Evolutionary conservation across 129 eudicot genomes (phyloP).

Genomic region (Heracleum sosnowskyi): DNA sequence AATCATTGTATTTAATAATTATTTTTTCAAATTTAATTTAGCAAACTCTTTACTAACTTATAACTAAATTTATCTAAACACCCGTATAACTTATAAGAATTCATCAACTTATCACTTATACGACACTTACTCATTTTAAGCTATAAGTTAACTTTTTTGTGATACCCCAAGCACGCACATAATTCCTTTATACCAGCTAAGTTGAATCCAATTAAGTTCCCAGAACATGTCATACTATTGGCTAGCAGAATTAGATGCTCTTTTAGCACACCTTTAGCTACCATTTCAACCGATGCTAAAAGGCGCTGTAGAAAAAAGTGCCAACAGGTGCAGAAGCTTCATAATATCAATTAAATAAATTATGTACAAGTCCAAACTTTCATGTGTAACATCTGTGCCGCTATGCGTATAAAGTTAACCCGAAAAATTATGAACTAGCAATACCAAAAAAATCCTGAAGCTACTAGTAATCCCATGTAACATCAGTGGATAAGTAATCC

Average conservation of each 20-base stretch:
- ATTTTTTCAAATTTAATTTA: no score
- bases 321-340: not conserved
- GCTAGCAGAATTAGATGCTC: constrained; percentile 85
- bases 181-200: constrained; percentile 75
- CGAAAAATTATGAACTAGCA: not conserved
- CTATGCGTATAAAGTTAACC: not conserved
- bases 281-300: constrained; percentile 79
- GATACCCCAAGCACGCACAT: no score
- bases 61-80: no score
- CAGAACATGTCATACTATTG: constrained; percentile 91
- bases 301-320: constrained; percentile 51
- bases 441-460: constrained; percentile 88
- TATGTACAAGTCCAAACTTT: not conserved
- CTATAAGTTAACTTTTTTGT: no score
- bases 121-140: no score
- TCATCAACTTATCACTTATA: no score
- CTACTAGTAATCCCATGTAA: constrained; percentile 79
- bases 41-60: no score
- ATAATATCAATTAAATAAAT: not conserved
- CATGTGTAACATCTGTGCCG: not conserved
- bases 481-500: constrained; percentile 21
- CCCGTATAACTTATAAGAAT: no score
- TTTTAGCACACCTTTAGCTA: constrained; percentile 85
- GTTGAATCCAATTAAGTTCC: constrained; percentile 80
- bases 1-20: no score